These are phyloP conservation scores for Penicillium sp. DNA, from an alignment of 2,329 filamentous ascomycete species.

Conservation along the genomic window DNA sequence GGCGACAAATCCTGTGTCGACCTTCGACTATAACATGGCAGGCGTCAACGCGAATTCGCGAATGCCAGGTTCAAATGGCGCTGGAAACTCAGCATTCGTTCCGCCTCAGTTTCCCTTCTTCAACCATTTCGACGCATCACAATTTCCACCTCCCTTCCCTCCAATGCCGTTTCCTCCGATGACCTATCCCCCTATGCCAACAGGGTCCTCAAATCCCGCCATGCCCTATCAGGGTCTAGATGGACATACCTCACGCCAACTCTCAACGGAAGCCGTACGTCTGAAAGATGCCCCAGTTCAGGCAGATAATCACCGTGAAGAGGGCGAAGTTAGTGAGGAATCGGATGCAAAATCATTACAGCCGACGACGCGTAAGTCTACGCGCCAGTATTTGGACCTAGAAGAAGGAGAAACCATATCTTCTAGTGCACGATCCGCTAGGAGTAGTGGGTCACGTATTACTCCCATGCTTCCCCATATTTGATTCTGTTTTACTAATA, in stretches of 20 bases:
- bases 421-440: slow-evolving; percentile 19
- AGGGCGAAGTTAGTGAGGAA: slow-evolving; percentile 74
- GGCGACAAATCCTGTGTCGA: slow-evolving; percentile 11
- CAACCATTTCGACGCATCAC: slow-evolving; percentile 35
- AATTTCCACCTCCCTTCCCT: slow-evolving; percentile 34
- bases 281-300: slow-evolving; percentile 29
- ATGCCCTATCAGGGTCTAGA: not conserved
- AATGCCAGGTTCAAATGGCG: slow-evolving; percentile 31
- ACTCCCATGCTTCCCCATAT: not conserved
- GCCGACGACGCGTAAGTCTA: not conserved
- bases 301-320: slow-evolving; percentile 56
- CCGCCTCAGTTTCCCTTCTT: slow-evolving; percentile 32
- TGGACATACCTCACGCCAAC: not conserved
- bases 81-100: slow-evolving; percentile 24
- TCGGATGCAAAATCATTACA: slow-evolving; percentile 38
- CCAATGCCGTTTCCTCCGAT: slow-evolving; percentile 27
- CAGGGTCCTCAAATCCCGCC: slow-evolving; percentile 14
- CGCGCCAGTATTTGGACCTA: slow-evolving; percentile 15
- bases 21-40: slow-evolving; percentile 24
- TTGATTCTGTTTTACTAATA: slow-evolving; percentile 20
- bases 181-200: slow-evolving; percentile 21
- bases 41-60: slow-evolving; percentile 29
- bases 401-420: slow-evolving; percentile 29
- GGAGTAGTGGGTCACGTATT: slow-evolving; percentile 36
- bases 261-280: not conserved